These are phyloP conservation scores for Eucalyptus viminalis DNA, from an alignment of 345 rosid species.

Conservation along the genomic window DNA sequence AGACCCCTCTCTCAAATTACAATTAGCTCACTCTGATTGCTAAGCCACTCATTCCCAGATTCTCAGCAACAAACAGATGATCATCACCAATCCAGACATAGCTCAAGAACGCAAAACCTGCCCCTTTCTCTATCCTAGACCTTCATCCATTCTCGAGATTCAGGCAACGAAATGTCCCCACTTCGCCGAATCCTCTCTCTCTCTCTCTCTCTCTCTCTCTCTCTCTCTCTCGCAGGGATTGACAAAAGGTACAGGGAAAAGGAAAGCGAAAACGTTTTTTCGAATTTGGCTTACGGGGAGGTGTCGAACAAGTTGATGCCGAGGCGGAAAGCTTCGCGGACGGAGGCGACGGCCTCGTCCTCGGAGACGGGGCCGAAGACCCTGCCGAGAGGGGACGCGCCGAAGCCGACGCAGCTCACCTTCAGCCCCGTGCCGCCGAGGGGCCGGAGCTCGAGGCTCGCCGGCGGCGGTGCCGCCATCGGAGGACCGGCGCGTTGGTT, in stretches of 20 bases:
- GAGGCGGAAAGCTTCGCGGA: conserved; percentile 62
- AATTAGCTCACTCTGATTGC: not conserved
- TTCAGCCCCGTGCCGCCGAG: conserved; percentile 64
- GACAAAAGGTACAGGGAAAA: not conserved
- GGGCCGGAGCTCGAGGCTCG: conserved; percentile 41
- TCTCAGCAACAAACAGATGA: not conserved
- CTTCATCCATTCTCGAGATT: not conserved
- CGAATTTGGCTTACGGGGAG: conserved; percentile 56
- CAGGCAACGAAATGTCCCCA: not conserved
- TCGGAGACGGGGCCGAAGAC: conserved; percentile 85
- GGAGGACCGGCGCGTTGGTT: not conserved
- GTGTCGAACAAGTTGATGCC: conserved; percentile 98
- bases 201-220: too few relatives aligned
- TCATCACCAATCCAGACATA: not conserved
- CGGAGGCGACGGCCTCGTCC: conserved; percentile 68
- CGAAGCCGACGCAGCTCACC: conserved; percentile 76
- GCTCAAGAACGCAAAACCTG: not conserved
- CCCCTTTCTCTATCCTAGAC: not conserved
- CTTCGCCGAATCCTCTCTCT: not conserved
- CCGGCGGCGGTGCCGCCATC: conserved; percentile 1
- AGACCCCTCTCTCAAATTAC: not conserved
- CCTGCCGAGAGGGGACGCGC: conserved; percentile 84
- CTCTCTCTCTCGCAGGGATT: not conserved
- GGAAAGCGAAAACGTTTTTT: not conserved
- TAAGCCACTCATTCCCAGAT: not conserved